Percentiles rank a stretch among this genome's conserved stretches.
Evolutionary conservation across 2,329 filamentous ascomycete genomes (phyloP).

Genomic region (Aspergillus melleus): DNA sequence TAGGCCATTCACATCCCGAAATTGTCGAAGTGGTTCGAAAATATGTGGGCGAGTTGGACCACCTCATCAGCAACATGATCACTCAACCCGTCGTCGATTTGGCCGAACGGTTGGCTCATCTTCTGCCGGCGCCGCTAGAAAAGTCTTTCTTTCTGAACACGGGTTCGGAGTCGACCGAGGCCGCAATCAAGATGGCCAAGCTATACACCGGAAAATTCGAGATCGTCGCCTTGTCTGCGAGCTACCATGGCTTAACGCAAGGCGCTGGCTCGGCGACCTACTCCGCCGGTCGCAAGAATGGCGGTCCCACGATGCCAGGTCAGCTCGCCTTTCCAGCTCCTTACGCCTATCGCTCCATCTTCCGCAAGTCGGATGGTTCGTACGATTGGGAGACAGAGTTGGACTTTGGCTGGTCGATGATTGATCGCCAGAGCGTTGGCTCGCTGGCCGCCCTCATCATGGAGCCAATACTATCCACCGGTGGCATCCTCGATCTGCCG

Average conservation of each 20-base stretch:
- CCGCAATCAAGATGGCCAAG: constrained; percentile 66
- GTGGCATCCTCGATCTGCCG: constrained; percentile 62
- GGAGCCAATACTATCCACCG: constrained; percentile 60
- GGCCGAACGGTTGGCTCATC: constrained; percentile 50
- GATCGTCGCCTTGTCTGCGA: constrained; percentile 60
- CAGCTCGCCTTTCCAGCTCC: constrained; percentile 60
- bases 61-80: constrained; percentile 61
- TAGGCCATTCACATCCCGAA: constrained; percentile 60
- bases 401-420: constrained; percentile 61
- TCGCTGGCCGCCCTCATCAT: constrained; percentile 64
- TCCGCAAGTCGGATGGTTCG: constrained; percentile 58
- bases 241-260: constrained; percentile 63
- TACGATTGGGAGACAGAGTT: constrained; percentile 68
- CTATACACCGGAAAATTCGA: constrained; percentile 65
- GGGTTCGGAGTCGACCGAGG: constrained; percentile 59
- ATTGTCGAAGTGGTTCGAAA: constrained; percentile 55
- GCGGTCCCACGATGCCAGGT: constrained; percentile 50
- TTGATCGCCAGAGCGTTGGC: constrained; percentile 61
- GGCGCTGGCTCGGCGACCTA: constrained; percentile 52
- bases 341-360: constrained; percentile 62
- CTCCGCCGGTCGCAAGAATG: constrained; percentile 21
- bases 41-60: constrained; percentile 55
- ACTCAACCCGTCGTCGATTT: constrained; percentile 58
- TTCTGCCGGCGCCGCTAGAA: constrained; percentile 51
- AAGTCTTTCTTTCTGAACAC: constrained; percentile 61